Evolutionary conservation across 108 stramenopile species (phyloP), one percentile per base, ranked within the genome.

Genomic region (Mayamaea pseudoterrestris): DNA sequence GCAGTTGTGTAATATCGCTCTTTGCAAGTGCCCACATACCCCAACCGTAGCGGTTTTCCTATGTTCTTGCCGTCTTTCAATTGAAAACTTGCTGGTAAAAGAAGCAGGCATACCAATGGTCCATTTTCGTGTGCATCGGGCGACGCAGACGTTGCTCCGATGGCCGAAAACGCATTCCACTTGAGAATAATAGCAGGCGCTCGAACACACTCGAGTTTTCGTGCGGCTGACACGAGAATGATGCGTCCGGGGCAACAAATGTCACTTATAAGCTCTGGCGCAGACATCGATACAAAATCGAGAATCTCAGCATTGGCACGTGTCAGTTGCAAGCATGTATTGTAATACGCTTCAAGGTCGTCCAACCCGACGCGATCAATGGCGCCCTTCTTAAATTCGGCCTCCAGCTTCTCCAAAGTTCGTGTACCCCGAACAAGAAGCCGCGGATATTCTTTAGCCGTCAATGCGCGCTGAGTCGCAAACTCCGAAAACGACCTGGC

Each of bases 401-500:
- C 72, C 35, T 82, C 77, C 30, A 93, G 65, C 52, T 88, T 90
- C 8, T 50, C 17, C 13, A 76, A 54, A 39, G 77, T 80, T 57
- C 85, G 70, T 25, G 58, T 61, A 11, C 88, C 90, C 17, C 73
- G 61, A 1, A 61, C 52, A n/a, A 94, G 65, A 28, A 96, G 68
- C 51, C 79, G 75, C 1, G 91, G 88, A 50, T 94, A 76, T 44
- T 96, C 82, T 18, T 90, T 81, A 4, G 80, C 68, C n/a, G 90
- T 91, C 24, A 98, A 55, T 11, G 86, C 91, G 31, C 91, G 73
- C 36, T 97, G 95, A 3, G 90, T 88, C n/a, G 85, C 88, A 55
- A 93, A 94, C 63, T 96, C 93, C 26, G 83, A 84, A 32, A 77
- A 77, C 5, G 69, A 71, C 16, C 83, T 71, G 50, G 88, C 94